Evolutionary conservation across 768 basidiomycete genomes (phyloP).

Genomic region (Kondoa subrosea): DNA sequence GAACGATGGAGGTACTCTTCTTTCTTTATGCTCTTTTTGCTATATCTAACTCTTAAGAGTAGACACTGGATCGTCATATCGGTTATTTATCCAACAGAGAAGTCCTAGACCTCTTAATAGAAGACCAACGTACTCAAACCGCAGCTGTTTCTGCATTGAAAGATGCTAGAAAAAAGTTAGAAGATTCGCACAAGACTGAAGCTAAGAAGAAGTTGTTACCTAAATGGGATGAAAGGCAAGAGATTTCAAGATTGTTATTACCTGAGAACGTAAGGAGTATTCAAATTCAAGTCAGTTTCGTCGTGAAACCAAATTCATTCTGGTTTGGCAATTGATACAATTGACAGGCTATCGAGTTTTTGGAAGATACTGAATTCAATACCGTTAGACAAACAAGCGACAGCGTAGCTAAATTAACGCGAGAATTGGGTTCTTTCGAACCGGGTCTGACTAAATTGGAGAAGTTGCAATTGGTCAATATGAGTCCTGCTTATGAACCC

Average conservation of each 20-base stretch:
- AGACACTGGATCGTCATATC: neutral
- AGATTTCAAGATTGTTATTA: neutral
- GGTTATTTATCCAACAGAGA: neutral
- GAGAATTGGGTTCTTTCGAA: neutral
- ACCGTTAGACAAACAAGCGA: neutral
- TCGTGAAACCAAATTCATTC: neutral
- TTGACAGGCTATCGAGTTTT: neutral
- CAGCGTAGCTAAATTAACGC: neutral
- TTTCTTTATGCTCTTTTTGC: neutral
- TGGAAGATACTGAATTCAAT: neutral
- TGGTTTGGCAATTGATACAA: too few species aligned
- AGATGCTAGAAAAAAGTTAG: constrained; percentile 3
- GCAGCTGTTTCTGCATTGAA: neutral
- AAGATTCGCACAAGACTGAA: neutral
- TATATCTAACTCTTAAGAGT: neutral
- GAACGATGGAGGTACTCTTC: neutral
- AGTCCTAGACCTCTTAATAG: neutral
- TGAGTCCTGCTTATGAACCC: neutral
- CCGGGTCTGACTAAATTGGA: neutral
- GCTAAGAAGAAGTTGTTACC: neutral
- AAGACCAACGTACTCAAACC: neutral
- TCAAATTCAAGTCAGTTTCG: neutral
- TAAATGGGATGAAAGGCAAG: neutral
- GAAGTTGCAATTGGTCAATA: constrained; percentile 9
- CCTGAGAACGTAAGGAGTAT: constrained; percentile 6